Evolutionary conservation across 2,329 filamentous ascomycete species (phyloP).

Genomic region (Aspergillus sp.): DNA sequence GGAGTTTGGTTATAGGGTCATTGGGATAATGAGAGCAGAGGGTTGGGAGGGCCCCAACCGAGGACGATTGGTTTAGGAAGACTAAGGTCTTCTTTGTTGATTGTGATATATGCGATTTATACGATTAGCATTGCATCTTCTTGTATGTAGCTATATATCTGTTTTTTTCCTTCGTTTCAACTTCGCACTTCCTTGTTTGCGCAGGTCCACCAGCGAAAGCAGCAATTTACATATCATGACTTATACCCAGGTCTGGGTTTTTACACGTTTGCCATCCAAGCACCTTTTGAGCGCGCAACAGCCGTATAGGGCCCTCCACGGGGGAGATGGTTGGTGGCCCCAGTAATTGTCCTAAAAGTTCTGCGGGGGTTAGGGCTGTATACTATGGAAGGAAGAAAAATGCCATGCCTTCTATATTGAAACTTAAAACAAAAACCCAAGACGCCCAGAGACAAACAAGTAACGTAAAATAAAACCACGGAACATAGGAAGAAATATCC

Average conservation of each 20-base stretch:
- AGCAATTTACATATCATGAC: neutral
- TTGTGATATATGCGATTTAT: constrained; percentile 7
- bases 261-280: too few species aligned
- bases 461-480: too few species aligned
- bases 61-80: neutral
- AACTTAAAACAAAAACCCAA: too few species aligned
- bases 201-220: neutral
- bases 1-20: constrained; percentile 17
- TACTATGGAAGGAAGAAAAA: too few species aligned
- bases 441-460: too few species aligned
- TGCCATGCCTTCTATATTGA: too few species aligned
- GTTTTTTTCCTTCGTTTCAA: neutral
- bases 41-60: neutral
- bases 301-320: too few species aligned
- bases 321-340: too few species aligned
- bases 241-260: neutral
- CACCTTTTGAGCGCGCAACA: too few species aligned
- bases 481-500: too few species aligned
- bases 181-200: neutral
- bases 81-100: neutral
- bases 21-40: constrained; percentile 8
- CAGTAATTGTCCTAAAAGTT: too few species aligned
- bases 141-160: constrained; percentile 9
- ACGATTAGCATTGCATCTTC: constrained; percentile 6
- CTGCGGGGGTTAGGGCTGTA: too few species aligned